Percentiles rank a stretch among this genome's conserved stretches.
These are phyloP conservation scores for Bromus sterilis DNA, from an alignment of 176 grass and related monocot genomes.

Conservation along the genomic window DNA sequence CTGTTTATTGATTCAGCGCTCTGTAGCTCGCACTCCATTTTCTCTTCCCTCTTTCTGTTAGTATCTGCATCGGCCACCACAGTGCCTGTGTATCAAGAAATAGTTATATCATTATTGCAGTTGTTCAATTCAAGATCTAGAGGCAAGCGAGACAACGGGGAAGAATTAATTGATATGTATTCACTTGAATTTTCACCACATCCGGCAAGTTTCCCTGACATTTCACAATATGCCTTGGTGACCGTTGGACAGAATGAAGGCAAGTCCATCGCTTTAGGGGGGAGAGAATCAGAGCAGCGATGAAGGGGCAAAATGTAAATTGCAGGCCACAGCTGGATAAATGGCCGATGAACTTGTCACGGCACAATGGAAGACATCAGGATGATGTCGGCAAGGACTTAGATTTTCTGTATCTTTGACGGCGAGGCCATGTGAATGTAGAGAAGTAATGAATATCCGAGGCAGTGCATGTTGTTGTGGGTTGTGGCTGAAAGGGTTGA, in stretches of 20 bases:
- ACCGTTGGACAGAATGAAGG: background rate
- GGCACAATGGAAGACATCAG: too few species aligned
- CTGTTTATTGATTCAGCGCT: background rate
- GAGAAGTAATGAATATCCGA: background rate
- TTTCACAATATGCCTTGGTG: background rate
- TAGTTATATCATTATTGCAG: background rate
- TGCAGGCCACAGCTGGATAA: background rate
- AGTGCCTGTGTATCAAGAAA: background rate
- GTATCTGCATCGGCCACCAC: background rate
- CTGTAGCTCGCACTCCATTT: background rate
- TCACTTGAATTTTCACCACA: background rate
- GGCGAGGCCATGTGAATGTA: background rate
- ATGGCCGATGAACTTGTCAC: background rate
- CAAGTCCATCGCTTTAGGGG: background rate
- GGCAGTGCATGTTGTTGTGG: background rate
- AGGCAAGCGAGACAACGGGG: background rate
- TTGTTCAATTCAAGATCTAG: background rate
- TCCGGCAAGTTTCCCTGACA: background rate
- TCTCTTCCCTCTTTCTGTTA: background rate
- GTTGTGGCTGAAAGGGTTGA: background rate
- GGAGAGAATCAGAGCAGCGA: background rate
- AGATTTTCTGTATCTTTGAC: background rate
- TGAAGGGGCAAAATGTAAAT: background rate
- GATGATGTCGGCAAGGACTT: too few species aligned
- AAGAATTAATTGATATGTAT: background rate